Conservation (phyloP, 164 flowering plant genomes). For the Kingdonia uniflora region DNA sequence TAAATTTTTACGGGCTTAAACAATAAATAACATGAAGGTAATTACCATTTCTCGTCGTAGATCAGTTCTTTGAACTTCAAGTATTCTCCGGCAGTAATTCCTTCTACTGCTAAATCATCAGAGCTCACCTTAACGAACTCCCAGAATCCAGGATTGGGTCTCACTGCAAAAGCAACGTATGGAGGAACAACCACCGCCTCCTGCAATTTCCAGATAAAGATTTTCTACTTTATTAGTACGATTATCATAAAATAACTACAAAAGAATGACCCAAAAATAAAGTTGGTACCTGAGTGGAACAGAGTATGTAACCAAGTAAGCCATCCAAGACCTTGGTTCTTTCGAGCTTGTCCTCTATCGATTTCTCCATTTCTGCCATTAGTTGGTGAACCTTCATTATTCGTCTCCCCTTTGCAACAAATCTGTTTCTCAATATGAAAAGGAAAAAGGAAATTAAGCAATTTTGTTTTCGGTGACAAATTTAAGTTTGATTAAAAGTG, state of each 20-base stretch:
- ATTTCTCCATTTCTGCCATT: slow-evolving; percentile 58
- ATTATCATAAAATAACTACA: no score
- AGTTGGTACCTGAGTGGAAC: slow-evolving; percentile 52
- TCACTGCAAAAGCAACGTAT: slow-evolving; percentile 59
- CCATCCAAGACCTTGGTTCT: slow-evolving; percentile 57
- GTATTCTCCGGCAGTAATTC: slow-evolving; percentile 51
- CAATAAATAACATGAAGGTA: background rate
- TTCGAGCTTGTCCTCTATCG: slow-evolving; percentile 58
- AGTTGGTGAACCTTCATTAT: slow-evolving; percentile 53
- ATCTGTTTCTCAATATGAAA: slow-evolving; percentile 22
- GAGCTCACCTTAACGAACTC: slow-evolving; percentile 72
- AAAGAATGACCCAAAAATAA: background rate
- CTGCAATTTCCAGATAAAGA: slow-evolving; percentile 25
- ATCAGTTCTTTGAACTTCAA: slow-evolving; percentile 70
- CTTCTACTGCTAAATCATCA: slow-evolving; percentile 52
- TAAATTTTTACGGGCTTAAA: background rate
- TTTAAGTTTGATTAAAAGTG: no score
- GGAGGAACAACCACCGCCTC: slow-evolving; percentile 96
- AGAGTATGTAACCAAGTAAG: slow-evolving; percentile 63
- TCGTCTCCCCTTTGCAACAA: slow-evolving; percentile 47
- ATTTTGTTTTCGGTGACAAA: no score
- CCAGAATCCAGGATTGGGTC: slow-evolving; percentile 92
- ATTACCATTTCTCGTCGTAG: slow-evolving; percentile 50
- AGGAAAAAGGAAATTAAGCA: background rate
- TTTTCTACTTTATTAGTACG: background rate